These are phyloP conservation scores for Rosa rugosa DNA, from an alignment of 306 rosid species.

Conservation along the genomic window DNA sequence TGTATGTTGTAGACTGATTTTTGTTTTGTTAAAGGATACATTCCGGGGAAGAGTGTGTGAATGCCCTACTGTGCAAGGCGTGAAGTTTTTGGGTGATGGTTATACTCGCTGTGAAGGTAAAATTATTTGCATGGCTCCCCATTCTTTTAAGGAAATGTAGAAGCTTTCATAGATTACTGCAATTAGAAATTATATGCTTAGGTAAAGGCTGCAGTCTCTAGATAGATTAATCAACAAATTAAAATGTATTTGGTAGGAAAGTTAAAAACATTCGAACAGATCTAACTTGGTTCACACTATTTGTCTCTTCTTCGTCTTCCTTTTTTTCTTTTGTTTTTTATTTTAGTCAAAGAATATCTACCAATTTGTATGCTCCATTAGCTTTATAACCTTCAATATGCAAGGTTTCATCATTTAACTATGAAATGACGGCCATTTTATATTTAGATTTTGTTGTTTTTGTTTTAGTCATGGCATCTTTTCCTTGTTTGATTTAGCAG, in stretches of 20 bases:
- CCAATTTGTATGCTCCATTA: neutral
- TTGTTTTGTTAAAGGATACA: slow-evolving; percentile 59
- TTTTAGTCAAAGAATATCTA: neutral
- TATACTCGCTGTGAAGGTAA: slow-evolving; percentile 93
- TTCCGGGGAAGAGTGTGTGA: slow-evolving; percentile 96
- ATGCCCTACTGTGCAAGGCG: slow-evolving; percentile 84
- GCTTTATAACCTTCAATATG: neutral
- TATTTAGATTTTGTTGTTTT: neutral
- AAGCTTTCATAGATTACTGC: neutral
- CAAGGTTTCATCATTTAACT: neutral
- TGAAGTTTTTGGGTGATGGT: slow-evolving; percentile 83
- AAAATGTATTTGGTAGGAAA: neutral
- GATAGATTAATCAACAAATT: neutral
- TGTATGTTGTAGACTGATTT: slow-evolving; percentile 17
- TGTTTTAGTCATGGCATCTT: neutral
- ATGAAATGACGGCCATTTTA: slow-evolving; percentile 7
- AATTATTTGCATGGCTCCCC: slow-evolving; percentile 10
- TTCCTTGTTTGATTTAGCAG: slow-evolving; percentile 40
- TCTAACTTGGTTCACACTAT: neutral
- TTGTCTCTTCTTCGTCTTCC: neutral
- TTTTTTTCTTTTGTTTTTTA: neutral
- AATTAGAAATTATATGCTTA: neutral
- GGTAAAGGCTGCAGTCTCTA: neutral
- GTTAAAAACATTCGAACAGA: neutral
- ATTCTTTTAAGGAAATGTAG: slow-evolving; percentile 8